Evolutionary conservation across 495 filamentous ascomycete species (phyloP), one percentile per base, ranked within the genome.

Genomic region (Trypethelium eluteriae): DNA sequence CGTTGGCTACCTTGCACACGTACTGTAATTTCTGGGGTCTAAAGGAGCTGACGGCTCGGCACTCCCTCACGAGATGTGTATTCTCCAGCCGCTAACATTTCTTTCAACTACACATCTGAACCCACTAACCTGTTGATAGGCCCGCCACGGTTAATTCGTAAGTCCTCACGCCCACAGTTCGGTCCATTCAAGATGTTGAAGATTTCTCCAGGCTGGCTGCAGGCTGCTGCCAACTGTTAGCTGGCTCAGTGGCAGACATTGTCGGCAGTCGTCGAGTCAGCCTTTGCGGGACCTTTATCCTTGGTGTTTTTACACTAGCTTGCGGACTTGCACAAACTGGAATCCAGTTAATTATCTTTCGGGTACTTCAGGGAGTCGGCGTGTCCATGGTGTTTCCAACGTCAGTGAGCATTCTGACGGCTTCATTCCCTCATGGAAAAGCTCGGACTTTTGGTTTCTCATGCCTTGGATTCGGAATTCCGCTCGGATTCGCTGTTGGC

Each of bases 371-470:
- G 63, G 83, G 82, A 2, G 71, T 84, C 47, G 77, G 80, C 2
- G 74, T 79, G 11, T 76, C 81, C 1, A 73, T 86, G 67, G 81
- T 79, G 64, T 68, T 85, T 16, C 83, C 84, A 0, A 79, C 81
- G 0, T 74, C 81, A 0, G 79, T 86, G 9, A 78, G 78, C 44
- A 77, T 84, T 18, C 66, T 85, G 32, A 80, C 81, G 0, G 71
- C 74, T n/a, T 70, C 77, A 0, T 73, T 84, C 56, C 76, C 77
- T 46, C 44, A 41, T 44, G 84, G 84, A 0, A 71, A 74, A 18
- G 62, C 69, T 36, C 72, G 85, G 5, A 88, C 86, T 64, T 67
- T 83, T 0, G 83, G 74, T 0, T 85, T 86, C 68, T 79, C 81
- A 0, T 78, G 74, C 49, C 66, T 84, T 6, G 85, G 84, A 0